Evolutionary conservation across 2,329 filamentous ascomycete species (phyloP), one percentile per base, ranked within the genome.

Genomic region (Elsinoe necatrix): DNA sequence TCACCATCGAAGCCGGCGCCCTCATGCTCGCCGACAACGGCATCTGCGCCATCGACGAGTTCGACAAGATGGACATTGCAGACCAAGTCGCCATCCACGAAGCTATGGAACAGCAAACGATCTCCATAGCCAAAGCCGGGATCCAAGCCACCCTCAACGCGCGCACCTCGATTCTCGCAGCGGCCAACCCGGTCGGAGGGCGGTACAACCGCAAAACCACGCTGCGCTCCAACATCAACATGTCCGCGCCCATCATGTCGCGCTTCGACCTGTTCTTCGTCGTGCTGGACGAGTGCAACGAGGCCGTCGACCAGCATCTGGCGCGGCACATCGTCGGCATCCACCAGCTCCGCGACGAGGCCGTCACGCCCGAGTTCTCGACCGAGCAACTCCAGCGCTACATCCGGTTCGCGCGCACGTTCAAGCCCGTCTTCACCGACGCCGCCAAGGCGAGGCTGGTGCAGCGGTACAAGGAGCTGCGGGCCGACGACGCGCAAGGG

Each of bases 41-140:
- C 55, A 95, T 97, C 65, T 98, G 93, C 72, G 91, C 90, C 59
- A 98, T 98, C 69, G 93, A 98, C 68, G 93, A 98, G 70, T 98
- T 98, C 65, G 93, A 98, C 81, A 98, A 98, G 77, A 98, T 98
- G 93, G 93, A 98, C 66, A 87, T 98, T 60, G 84, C 77, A 54
- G 93, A 98, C 70, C 93, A 98, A 74, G 93, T 98, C 56, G 93
- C 93, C 62, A 98, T 98, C 67, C 93, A 98, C 80, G 93, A 98
- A 82, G 93, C 93, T 59, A 98, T 98, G 93, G 93, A 98, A 81
- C 93, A 98, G 76, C 93, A 98, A 73, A 98, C 93, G 4, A 98
- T 98, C 63, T 96, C 90, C 7, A 98, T 98, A 66, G 92, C 93
- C 59, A 98, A 98, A 74, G 93, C 93, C 4, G 93, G 93, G 66